Percentiles rank a stretch among this genome's conserved stretches.
Evolutionary conservation across 176 grass and related monocot species (phyloP).

Genomic region (Aegilops speltoides): DNA sequence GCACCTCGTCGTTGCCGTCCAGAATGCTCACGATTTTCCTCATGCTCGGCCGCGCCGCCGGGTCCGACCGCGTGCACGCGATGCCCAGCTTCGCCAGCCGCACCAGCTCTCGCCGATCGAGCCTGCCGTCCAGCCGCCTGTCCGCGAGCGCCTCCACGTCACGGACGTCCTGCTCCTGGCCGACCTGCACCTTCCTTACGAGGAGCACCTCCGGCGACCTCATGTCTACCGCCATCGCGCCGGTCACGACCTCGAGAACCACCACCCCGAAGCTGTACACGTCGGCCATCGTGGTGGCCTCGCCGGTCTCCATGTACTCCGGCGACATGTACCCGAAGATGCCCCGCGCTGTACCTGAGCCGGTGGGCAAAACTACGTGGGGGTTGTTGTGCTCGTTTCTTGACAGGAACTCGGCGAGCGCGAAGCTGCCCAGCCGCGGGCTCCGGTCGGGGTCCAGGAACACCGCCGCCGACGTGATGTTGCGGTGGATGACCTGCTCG

Average conservation of each 20-base stretch:
- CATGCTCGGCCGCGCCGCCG: constrained; percentile 59
- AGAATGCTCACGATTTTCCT: constrained; percentile 72
- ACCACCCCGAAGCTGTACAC: constrained; percentile 90
- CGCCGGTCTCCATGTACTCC: constrained; percentile 74
- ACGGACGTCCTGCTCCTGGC: constrained; percentile 26
- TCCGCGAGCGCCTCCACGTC: constrained; percentile 47
- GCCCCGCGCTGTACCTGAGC: constrained; percentile 51
- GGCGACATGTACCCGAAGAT: constrained; percentile 97
- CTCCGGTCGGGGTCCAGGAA: constrained; percentile 77
- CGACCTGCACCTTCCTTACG: constrained; percentile 43
- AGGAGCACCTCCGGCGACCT: constrained; percentile 71
- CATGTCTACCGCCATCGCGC: constrained; percentile 64
- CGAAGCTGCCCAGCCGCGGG: constrained; percentile 80
- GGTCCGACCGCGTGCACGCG: constrained; percentile 59
- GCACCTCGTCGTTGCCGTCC: constrained; percentile 71
- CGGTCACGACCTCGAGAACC: constrained; percentile 71
- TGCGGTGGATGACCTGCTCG: constrained; percentile 89
- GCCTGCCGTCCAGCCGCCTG: constrained; percentile 42
- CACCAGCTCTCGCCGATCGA: constrained; percentile 40
- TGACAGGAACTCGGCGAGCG: constrained; percentile 84
- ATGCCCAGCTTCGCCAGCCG: constrained; percentile 62
- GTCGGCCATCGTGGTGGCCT: constrained; percentile 77
- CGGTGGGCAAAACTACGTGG: constrained; percentile 20
- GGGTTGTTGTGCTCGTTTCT: constrained; percentile 57
- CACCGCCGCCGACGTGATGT: constrained; percentile 82